Percentiles rank a stretch among this genome's conserved stretches.
phyloP scores from a whole-genome alignment of 2,329 filamentous ascomycete species.

The Orbilia javanica region DNA sequence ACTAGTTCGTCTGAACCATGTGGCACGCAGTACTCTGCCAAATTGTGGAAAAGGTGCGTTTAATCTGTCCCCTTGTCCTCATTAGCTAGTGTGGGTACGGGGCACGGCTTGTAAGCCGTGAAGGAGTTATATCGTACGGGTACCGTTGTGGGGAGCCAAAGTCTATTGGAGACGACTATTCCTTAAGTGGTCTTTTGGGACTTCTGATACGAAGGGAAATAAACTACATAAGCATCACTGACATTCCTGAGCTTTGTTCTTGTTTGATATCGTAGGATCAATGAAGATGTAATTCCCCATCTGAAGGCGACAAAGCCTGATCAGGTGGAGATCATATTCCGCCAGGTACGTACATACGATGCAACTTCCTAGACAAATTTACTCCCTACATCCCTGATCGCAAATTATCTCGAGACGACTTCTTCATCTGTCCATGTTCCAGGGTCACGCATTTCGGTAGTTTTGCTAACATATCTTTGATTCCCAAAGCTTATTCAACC shows the following conservation, averaged over 20 bases:
- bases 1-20: constrained; percentile 12
- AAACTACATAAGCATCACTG: constrained; percentile 20
- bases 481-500: constrained; percentile 53
- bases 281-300: constrained; percentile 57
- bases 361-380: constrained; percentile 12
- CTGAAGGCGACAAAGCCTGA: constrained; percentile 49
- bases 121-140: constrained; percentile 1
- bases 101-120: constrained; percentile 9
- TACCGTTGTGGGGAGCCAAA: neutral
- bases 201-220: constrained; percentile 12
- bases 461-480: constrained; percentile 38
- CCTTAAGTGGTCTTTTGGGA: constrained; percentile 20
- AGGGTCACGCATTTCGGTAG: constrained; percentile 4
- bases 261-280: constrained; percentile 49
- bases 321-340: constrained; percentile 58
- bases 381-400: constrained; percentile 42
- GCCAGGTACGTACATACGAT: constrained; percentile 43
- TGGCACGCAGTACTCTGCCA: constrained; percentile 53
- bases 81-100: constrained; percentile 14
- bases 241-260: constrained; percentile 26
- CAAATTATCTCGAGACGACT: constrained; percentile 24
- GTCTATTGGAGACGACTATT: constrained; percentile 20
- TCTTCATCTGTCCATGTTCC: constrained; percentile 46
- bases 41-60: constrained; percentile 56
- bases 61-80: neutral